Evolutionary conservation across 1,284 basidiomycete genomes (phyloP).

Genomic region (Clitocybe nebularis): DNA sequence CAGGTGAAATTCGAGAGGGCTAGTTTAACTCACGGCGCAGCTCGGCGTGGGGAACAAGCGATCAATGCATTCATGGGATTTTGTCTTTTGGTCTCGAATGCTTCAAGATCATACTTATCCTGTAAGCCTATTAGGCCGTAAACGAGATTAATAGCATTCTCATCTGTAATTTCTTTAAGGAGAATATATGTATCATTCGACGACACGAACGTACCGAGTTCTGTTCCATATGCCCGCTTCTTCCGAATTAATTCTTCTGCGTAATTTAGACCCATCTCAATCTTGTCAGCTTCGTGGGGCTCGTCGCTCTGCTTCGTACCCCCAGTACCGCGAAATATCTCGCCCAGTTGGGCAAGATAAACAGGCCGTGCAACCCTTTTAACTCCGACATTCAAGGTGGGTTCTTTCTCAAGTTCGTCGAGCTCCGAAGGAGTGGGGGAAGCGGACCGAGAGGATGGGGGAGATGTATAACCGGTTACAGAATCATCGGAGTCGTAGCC

Average conservation of each 20-base stretch:
- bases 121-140: conserved; percentile 74
- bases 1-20: conserved; percentile 2
- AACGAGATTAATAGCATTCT: conserved; percentile 83
- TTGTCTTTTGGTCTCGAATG: conserved; percentile 78
- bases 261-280: conserved; percentile 74
- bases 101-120: conserved; percentile 79
- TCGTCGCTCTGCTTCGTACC: conserved; percentile 50
- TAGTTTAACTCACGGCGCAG: conserved; percentile 65
- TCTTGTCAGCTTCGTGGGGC: conserved; percentile 65
- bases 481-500: conserved; percentile 81
- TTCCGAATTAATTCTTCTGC: conserved; percentile 81
- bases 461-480: conserved; percentile 70
- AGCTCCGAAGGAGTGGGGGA: conserved; percentile 81
- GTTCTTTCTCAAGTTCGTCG: conserved; percentile 81
- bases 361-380: conserved; percentile 74
- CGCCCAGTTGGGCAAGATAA: conserved; percentile 78
- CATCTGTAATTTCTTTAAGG: no score
- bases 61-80: conserved; percentile 77
- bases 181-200: no score
- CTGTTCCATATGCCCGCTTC: conserved; percentile 80
- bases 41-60: conserved; percentile 69
- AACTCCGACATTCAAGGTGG: conserved; percentile 62
- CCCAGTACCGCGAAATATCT: conserved; percentile 54
- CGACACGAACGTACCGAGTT: conserved; percentile 77
- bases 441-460: conserved; percentile 65